Percentiles rank a stretch among this genome's conserved stretches.
These are phyloP conservation scores for Zygoascus tannicola DNA, from an alignment of 805 yeast species.

Conservation along the genomic window DNA sequence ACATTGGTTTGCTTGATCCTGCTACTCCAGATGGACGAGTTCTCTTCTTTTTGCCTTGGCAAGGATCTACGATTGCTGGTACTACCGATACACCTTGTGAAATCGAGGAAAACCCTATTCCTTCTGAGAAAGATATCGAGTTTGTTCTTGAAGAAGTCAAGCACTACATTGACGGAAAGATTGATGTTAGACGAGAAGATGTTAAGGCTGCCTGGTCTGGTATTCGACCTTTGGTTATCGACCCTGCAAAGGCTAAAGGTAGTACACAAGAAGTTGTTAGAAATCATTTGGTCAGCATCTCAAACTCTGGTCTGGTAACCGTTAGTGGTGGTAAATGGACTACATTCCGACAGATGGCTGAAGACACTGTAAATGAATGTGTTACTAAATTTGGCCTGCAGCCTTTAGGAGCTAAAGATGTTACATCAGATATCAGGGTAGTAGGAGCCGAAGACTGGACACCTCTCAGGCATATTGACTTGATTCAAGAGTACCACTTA, in stretches of 20 bases:
- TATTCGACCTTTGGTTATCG: conserved; percentile 87
- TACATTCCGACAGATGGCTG: conserved; percentile 95
- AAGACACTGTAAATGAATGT: conserved; percentile 77
- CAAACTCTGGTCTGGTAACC: conserved; percentile 71
- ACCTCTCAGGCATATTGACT: conserved; percentile 60
- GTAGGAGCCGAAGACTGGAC: conserved; percentile 80
- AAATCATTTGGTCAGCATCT: conserved; percentile 68
- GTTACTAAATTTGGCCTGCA: conserved; percentile 40
- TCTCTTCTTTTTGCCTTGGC: conserved; percentile 97
- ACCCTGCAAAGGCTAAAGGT: conserved; percentile 37
- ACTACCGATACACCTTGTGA: conserved; percentile 79
- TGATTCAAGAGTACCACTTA: conserved; percentile 68
- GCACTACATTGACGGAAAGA: conserved; percentile 63
- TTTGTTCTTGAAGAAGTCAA: conserved; percentile 82
- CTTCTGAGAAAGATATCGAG: conserved; percentile 79
- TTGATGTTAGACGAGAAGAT: conserved; percentile 83
- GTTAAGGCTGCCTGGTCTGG: conserved; percentile 96
- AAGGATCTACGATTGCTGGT: conserved; percentile 92
- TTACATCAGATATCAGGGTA: conserved; percentile 37
- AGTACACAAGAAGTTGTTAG: conserved; percentile 86
- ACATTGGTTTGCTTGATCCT: conserved; percentile 85
- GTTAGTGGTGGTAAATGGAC: conserved; percentile 98
- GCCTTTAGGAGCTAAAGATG: conserved; percentile 34
- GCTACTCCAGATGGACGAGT: conserved; percentile 92
- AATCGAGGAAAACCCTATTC: conserved; percentile 49